These are phyloP conservation scores for Cutaneotrichosporon cutaneum DNA, from an alignment of 1,284 basidiomycete species.

Conservation along the genomic window DNA sequence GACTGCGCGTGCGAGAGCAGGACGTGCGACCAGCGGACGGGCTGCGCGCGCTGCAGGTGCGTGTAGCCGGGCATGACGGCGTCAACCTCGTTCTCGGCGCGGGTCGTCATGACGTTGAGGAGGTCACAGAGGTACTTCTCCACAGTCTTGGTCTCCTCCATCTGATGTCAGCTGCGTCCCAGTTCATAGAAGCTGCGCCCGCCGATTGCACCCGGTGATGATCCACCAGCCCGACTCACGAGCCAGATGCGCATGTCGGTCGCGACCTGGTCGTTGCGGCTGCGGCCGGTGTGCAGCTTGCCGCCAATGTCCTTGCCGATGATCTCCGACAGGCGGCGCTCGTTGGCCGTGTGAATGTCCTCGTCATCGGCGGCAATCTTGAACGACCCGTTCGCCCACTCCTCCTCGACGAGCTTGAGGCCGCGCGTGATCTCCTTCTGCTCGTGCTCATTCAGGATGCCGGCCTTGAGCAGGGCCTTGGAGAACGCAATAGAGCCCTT, in stretches of 20 bases:
- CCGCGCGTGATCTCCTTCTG: slow-evolving; percentile 72
- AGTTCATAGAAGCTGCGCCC: no score
- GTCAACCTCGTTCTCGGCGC: slow-evolving; percentile 89
- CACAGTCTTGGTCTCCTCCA: slow-evolving; percentile 73
- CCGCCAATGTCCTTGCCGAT: slow-evolving; percentile 82
- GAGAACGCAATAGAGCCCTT: slow-evolving; percentile 94
- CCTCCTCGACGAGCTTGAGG: slow-evolving; percentile 71
- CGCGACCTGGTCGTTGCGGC: slow-evolving; percentile 95
- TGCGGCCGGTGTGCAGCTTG: slow-evolving; percentile 93
- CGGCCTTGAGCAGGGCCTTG: slow-evolving; percentile 73
- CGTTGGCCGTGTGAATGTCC: slow-evolving; percentile 99
- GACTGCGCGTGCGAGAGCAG: slow-evolving; percentile 92
- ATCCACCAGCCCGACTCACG: not conserved
- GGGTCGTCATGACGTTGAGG: slow-evolving; percentile 81
- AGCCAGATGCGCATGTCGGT: slow-evolving; percentile 98
- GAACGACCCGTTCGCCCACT: slow-evolving; percentile 84
- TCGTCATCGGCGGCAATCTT: slow-evolving; percentile 77
- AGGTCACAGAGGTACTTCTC: slow-evolving; percentile 73
- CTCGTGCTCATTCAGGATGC: slow-evolving; percentile 76
- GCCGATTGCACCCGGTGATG: no score
- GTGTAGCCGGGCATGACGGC: slow-evolving; percentile 94
- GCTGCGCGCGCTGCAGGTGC: slow-evolving; percentile 94
- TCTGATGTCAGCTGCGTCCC: slow-evolving; percentile 24
- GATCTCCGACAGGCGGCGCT: slow-evolving; percentile 87
- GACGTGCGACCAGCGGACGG: slow-evolving; percentile 97